These are phyloP conservation scores for Xylariaceae sp. DNA, from an alignment of 2,329 filamentous ascomycete species.

Conservation along the genomic window DNA sequence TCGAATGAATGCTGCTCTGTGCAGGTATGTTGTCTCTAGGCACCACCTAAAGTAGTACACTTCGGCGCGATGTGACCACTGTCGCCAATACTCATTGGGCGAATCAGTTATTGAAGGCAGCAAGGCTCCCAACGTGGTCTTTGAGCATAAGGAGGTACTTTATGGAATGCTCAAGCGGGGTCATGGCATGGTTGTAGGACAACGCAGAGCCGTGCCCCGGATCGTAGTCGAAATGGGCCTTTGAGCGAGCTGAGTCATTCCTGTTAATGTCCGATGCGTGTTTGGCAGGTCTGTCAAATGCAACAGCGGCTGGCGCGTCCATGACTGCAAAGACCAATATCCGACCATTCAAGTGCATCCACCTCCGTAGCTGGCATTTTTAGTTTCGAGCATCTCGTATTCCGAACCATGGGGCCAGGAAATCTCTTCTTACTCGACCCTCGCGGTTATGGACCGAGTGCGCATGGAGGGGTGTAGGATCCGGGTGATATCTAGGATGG, in stretches of 20 bases:
- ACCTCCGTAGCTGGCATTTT: neutral
- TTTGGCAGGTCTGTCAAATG: slow-evolving; percentile 18
- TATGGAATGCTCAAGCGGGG: slow-evolving; percentile 10
- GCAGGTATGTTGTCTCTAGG: neutral
- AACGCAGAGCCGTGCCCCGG: slow-evolving; percentile 6
- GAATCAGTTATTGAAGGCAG: slow-evolving; percentile 5
- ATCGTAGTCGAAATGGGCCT: neutral
- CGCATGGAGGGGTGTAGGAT: slow-evolving; percentile 10
- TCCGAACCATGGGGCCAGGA: neutral
- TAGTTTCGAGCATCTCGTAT: neutral
- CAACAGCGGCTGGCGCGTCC: slow-evolving; percentile 8
- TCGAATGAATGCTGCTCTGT: neutral
- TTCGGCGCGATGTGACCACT: slow-evolving; percentile 1
- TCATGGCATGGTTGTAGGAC: slow-evolving; percentile 7
- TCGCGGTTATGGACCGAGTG: neutral
- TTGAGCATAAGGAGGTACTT: neutral
- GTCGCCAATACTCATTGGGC: neutral
- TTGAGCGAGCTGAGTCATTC: slow-evolving; percentile 3
- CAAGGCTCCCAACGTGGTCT: slow-evolving; percentile 5
- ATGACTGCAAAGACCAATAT: slow-evolving; percentile 1
- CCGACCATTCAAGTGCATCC: neutral
- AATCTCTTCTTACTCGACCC: neutral
- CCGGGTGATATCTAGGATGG: slow-evolving; percentile 4
- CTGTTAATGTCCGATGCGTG: slow-evolving; percentile 12
- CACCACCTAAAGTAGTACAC: neutral